Evolutionary conservation across 2,329 filamentous ascomycete genomes (phyloP).

Genomic region (Thielaviopsis euricoi): DNA sequence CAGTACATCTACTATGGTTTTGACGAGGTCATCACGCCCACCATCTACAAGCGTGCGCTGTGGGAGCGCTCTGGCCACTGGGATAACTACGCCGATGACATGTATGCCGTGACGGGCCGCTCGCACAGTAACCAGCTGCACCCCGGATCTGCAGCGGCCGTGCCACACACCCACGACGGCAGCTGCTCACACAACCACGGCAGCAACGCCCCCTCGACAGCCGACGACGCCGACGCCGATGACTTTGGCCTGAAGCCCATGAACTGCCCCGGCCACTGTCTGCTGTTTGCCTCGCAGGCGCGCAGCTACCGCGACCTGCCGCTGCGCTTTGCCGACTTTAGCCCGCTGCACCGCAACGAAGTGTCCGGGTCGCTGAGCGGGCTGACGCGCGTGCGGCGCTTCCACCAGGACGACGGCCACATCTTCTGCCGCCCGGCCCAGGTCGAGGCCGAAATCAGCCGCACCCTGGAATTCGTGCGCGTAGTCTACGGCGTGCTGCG

Average conservation of each 20-base stretch:
- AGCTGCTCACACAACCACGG: slow-evolving; percentile 18
- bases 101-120: slow-evolving; percentile 62
- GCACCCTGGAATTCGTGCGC: slow-evolving; percentile 58
- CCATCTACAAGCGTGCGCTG: slow-evolving; percentile 75
- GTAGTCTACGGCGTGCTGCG: slow-evolving; percentile 54
- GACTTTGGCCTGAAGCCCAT: slow-evolving; percentile 80
- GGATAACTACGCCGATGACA: slow-evolving; percentile 81
- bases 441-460: slow-evolving; percentile 56
- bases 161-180: neutral
- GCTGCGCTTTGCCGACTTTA: slow-evolving; percentile 74
- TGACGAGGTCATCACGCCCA: slow-evolving; percentile 76
- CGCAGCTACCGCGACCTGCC: slow-evolving; percentile 69
- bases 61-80: slow-evolving; percentile 79
- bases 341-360: slow-evolving; percentile 74
- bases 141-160: neutral
- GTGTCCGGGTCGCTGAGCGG: slow-evolving; percentile 67
- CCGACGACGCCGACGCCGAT: slow-evolving; percentile 35
- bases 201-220: slow-evolving; percentile 11
- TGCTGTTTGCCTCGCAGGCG: slow-evolving; percentile 60
- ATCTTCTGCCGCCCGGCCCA: slow-evolving; percentile 73
- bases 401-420: slow-evolving; percentile 83
- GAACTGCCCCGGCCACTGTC: slow-evolving; percentile 82
- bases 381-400: slow-evolving; percentile 67
- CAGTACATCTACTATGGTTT: slow-evolving; percentile 79
- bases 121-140: slow-evolving; percentile 15